A percentile compares a stretch with the other conserved stretches of the same genome.
Conservation (phyloP, 2,329 filamentous ascomycete genomes). For the Beauveria bassiana region DNA sequence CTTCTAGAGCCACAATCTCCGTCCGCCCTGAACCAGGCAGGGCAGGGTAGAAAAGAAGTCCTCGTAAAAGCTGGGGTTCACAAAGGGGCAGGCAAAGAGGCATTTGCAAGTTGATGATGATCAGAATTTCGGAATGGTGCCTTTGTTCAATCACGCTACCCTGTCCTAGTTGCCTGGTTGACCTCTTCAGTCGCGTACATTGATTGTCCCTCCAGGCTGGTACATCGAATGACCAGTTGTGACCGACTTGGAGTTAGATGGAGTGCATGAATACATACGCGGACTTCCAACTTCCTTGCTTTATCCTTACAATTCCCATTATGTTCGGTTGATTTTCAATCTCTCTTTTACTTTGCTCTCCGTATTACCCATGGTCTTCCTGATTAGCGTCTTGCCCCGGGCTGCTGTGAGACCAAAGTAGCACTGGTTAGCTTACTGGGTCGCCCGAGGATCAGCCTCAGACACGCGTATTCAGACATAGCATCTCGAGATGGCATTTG, state of each 20-base stretch:
- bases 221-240: too few species aligned
- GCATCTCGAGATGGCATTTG: too few species aligned
- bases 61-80: background rate
- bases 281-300: too few species aligned
- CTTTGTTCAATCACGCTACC: background rate
- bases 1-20: background rate
- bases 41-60: background rate
- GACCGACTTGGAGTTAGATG: too few species aligned
- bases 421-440: background rate
- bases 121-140: background rate
- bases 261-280: too few species aligned
- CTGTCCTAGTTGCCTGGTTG: background rate
- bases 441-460: background rate
- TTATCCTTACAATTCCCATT: too few species aligned
- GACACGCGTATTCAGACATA: background rate
- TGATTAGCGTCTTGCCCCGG: background rate
- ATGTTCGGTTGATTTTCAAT: too few species aligned
- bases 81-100: background rate
- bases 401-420: background rate
- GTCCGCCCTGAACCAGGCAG: background rate
- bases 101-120: background rate
- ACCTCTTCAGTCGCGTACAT: too few species aligned
- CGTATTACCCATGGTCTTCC: background rate
- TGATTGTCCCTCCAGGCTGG: too few species aligned
- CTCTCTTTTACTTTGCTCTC: too few species aligned